A percentile compares a stretch with the other conserved stretches of the same genome.
phyloP scores from a whole-genome alignment of 148 eudicot species.

The Nepenthes gracilis region DNA sequence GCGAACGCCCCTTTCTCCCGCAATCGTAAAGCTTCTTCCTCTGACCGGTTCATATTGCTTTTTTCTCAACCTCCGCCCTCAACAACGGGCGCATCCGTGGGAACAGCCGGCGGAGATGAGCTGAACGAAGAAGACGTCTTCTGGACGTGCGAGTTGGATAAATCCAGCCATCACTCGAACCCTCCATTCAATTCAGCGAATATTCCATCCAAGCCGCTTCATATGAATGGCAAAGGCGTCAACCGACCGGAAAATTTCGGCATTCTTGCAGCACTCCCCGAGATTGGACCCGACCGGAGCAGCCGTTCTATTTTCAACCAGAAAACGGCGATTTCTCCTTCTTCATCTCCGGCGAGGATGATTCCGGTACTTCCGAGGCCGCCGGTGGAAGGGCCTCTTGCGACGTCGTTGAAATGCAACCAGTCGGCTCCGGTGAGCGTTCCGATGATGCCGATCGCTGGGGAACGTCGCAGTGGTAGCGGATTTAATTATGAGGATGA shows the following conservation, averaged over 20 bases:
- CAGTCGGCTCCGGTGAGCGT: conserved; percentile 44
- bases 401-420: conserved; percentile 13
- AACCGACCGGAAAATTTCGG: conserved; percentile 22
- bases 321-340: conserved; percentile 11
- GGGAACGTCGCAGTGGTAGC: conserved; percentile 7
- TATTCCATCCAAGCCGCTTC: too few species aligned
- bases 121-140: conserved; percentile 35
- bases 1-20: conserved; percentile 7
- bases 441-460: conserved; percentile 14
- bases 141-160: conserved; percentile 14
- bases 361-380: conserved; percentile 17
- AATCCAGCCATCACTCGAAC: background rate
- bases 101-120: conserved; percentile 12
- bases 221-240: background rate
- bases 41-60: conserved; percentile 18
- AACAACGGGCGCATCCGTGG: background rate
- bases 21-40: conserved; percentile 9
- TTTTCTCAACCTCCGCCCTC: conserved; percentile 10
- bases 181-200: background rate
- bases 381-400: conserved; percentile 4
- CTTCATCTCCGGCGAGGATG: conserved; percentile 14
- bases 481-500: conserved; percentile 10
- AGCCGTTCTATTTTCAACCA: conserved; percentile 7
- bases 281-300: too few species aligned
- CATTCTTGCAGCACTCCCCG: conserved; percentile 35